A percentile compares a stretch with the other conserved stretches of the same genome.
Conservation (phyloP, 2,329 filamentous ascomycete species). For the Penicillium nordicum region DNA sequence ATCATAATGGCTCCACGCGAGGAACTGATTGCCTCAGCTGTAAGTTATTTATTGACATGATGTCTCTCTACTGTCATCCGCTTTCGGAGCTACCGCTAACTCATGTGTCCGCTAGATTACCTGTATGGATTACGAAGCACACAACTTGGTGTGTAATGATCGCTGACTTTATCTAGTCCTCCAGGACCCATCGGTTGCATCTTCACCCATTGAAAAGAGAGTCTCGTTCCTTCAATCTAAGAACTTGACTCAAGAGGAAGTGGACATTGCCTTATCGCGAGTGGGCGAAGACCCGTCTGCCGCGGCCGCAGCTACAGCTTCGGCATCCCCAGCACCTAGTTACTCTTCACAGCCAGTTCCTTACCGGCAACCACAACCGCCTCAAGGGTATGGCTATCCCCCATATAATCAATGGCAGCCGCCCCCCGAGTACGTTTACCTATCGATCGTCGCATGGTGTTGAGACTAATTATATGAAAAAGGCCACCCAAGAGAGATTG, state of each 20-base stretch:
- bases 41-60: conserved; percentile 42
- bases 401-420: conserved; percentile 53
- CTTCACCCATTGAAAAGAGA: conserved; percentile 86
- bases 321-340: conserved; percentile 48
- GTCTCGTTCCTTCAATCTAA: conserved; percentile 93
- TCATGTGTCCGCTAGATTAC: conserved; percentile 42
- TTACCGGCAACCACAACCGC: conserved; percentile 41
- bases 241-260: conserved; percentile 94
- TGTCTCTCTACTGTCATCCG: conserved; percentile 21
- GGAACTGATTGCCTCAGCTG: conserved; percentile 82
- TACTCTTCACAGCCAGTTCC: conserved; percentile 45
- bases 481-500: conserved; percentile 77
- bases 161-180: conserved; percentile 60
- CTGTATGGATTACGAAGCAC: conserved; percentile 41
- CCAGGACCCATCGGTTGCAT: conserved; percentile 86
- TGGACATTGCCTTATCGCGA: conserved; percentile 77
- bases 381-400: conserved; percentile 49
- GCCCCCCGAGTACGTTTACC: conserved; percentile 50
- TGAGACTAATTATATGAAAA: conserved; percentile 11
- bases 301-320: conserved; percentile 43
- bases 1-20: conserved; percentile 77
- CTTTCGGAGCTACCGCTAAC: conserved; percentile 29
- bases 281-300: conserved; percentile 59
- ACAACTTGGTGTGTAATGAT: conserved; percentile 2
- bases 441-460: not conserved